phyloP scores from a whole-genome alignment of 2,329 filamentous ascomycete species.

The Penicillium sp. region DNA sequence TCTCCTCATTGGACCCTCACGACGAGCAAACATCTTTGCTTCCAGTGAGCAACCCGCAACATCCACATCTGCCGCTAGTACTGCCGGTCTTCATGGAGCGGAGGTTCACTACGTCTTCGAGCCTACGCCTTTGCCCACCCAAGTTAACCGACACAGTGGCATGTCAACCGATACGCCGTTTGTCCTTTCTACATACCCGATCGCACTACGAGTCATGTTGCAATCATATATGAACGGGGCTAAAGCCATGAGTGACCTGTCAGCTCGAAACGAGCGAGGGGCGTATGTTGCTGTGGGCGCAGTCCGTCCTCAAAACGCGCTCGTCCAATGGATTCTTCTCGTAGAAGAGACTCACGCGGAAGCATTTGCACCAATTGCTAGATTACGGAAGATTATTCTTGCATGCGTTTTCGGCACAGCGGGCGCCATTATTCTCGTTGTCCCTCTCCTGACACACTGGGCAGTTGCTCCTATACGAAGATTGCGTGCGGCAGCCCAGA shows the following conservation, averaged over 20 bases:
- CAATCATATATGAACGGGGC: constrained; percentile 52
- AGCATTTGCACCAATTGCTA: constrained; percentile 71
- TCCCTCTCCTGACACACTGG: constrained; percentile 76
- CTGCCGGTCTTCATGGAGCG: constrained; percentile 29
- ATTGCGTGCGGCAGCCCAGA: constrained; percentile 71
- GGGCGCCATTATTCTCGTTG: constrained; percentile 67
- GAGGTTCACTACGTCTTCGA: constrained; percentile 62
- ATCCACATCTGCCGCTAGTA: constrained; percentile 33
- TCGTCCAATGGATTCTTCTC: constrained; percentile 80
- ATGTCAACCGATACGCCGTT: constrained; percentile 52
- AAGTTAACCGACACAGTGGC: constrained; percentile 23
- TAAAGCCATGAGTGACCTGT: constrained; percentile 67
- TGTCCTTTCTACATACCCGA: constrained; percentile 60
- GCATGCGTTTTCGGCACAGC: constrained; percentile 82
- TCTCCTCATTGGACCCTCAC: constrained; percentile 67
- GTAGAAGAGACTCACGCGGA: constrained; percentile 74
- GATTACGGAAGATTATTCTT: constrained; percentile 74
- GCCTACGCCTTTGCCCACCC: constrained; percentile 46
- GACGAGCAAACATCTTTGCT: constrained; percentile 64
- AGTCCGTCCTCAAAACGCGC: constrained; percentile 62
- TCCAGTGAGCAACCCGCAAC: constrained; percentile 16
- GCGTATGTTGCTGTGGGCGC: constrained; percentile 74
- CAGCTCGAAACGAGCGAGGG: constrained; percentile 70
- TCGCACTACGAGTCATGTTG: constrained; percentile 60
- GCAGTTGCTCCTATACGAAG: constrained; percentile 77